These are phyloP conservation scores for Punica granatum DNA, from an alignment of 345 rosid species.

Conservation along the genomic window DNA sequence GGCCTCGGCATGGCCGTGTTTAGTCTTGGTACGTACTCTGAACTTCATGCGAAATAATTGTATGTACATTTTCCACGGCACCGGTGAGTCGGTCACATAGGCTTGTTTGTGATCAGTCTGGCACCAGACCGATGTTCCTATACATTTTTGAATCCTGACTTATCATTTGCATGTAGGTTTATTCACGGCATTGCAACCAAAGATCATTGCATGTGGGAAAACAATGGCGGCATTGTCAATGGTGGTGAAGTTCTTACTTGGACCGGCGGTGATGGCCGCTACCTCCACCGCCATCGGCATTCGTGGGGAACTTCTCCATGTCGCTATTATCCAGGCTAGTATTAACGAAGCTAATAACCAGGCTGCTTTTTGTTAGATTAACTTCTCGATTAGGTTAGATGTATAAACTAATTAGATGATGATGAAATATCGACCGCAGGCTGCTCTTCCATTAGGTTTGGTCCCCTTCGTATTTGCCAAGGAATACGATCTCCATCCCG, in stretches of 20 bases:
- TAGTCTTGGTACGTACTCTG: conserved; percentile 13
- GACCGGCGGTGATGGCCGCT: conserved; percentile 18
- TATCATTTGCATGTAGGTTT: too few species aligned
- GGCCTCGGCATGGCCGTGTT: conserved; percentile 22
- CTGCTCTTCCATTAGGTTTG: conserved; percentile 66
- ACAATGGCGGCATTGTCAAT: conserved; percentile 3
- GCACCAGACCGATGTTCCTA: too few species aligned
- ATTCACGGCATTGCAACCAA: conserved; percentile 21
- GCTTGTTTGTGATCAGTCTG: too few species aligned
- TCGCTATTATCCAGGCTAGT: conserved; percentile 16
- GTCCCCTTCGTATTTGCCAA: conserved; percentile 70
- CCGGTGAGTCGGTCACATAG: neutral
- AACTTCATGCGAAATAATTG: too few species aligned
- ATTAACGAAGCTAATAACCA: neutral
- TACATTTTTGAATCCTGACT: too few species aligned
- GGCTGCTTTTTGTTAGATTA: neutral
- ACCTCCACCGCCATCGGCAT: conserved; percentile 15
- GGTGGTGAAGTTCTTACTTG: conserved; percentile 13
- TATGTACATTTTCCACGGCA: too few species aligned
- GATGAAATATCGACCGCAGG: conserved; percentile 20
- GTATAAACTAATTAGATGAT: too few species aligned
- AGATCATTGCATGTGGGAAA: conserved; percentile 14
- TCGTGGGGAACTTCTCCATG: conserved; percentile 12
- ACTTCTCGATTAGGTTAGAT: neutral
- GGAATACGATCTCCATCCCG: conserved; percentile 62